Evolutionary conservation across 108 stramenopile genomes (phyloP).

Genomic region (Aurantiochytrium sp.): DNA sequence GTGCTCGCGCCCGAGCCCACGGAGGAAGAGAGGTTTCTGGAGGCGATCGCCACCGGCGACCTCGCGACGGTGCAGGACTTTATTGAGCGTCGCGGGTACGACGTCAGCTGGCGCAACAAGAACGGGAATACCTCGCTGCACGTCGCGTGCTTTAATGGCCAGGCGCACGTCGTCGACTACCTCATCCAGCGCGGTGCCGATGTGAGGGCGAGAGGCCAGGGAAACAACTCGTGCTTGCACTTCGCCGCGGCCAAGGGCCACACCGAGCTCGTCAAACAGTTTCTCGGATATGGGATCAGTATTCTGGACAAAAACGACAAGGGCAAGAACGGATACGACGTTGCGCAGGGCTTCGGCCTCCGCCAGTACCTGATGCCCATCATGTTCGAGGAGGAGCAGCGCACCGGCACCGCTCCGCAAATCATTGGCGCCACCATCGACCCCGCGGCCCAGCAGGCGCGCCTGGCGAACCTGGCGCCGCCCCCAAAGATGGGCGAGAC

Average conservation of each 20-base stretch:
- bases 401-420: conserved; percentile 11
- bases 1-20: background rate
- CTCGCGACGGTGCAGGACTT: background rate
- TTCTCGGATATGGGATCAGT: background rate
- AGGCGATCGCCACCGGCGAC: background rate
- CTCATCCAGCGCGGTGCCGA: background rate
- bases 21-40: conserved; percentile 3
- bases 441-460: background rate
- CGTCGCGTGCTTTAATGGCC: background rate
- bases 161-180: background rate
- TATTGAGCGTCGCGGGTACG: background rate
- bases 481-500: conserved; percentile 10
- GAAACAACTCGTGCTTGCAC: background rate
- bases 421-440: conserved; percentile 8
- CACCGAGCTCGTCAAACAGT: background rate
- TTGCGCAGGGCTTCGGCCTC: background rate
- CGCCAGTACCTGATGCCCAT: conserved; percentile 14
- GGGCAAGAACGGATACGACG: conserved; percentile 1
- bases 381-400: conserved; percentile 26
- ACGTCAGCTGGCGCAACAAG: background rate
- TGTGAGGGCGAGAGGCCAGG: background rate
- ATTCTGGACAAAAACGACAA: conserved; percentile 24
- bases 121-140: background rate
- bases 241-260: background rate
- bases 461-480: background rate